Evolutionary conservation across 2,329 filamentous ascomycete species (phyloP), one percentile per base, ranked within the genome.

Genomic region (Aspergillus fijiensis): DNA sequence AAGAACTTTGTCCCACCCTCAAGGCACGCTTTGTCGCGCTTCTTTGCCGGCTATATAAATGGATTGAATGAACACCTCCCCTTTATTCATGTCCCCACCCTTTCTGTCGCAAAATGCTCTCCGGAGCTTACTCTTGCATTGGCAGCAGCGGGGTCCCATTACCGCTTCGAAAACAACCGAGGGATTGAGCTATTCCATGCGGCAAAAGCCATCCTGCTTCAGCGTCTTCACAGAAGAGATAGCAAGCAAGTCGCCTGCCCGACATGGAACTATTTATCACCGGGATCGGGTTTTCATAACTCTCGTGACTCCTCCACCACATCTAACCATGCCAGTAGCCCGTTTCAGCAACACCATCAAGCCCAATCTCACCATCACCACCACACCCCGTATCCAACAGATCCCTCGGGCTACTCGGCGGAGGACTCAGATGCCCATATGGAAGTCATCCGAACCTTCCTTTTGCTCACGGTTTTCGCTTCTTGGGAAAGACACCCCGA

Each of bases 401-500:
- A 77, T 49, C 60, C 69, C 31, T 70, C 74, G 21, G 72, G 69
- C 11, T 76, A 76, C 56, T 68, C 69, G 1, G 68, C 65, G 11
- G 76, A 79, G 58, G 79, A 81, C 61, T 77, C 76, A 14, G 77
- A 80, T 65, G 77, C 78, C 27, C 76, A 79, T 54, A 80, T 82
- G 74, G 79, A 82, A 64, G 77, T 81, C 6, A 80, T 82, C 47
- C 78, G 80, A 55, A 81, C 81, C 0, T 79, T 83, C 25, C 65
- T 82, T 10, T 70, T 83, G 3, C 75, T 86, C n/a, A 85, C 85
- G 58, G 84, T 84, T 0, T 82, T 85, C 69, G 83, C 83, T 12
- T 85, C 84, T 0, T 87, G 84, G 84, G 83, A 84, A 56, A 80
- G 81, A 65, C 84, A 85, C 62, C 81, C 80, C 19, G 82, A 84